Conservation (phyloP, 352 stramenopile genomes). For the Pythium oligandrum region DNA sequence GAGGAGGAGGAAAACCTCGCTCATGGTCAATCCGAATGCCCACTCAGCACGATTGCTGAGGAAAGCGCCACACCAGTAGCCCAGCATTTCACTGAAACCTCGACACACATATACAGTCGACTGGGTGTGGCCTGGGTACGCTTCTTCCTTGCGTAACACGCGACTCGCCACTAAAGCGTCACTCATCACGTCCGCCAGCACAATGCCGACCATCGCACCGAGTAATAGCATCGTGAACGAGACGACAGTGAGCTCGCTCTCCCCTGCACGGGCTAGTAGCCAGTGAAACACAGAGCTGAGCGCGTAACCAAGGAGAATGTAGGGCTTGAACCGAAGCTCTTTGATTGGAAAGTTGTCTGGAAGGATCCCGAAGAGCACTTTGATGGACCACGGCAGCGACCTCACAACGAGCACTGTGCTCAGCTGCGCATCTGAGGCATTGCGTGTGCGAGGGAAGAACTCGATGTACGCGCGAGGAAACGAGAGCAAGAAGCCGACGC, state of each 20-base stretch:
- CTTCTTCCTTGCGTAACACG: conserved; percentile 41
- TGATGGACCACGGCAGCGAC: conserved; percentile 73
- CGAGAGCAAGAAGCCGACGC: conserved; percentile 58
- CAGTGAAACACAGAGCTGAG: conserved; percentile 58
- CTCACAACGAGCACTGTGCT: conserved; percentile 65
- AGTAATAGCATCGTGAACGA: conserved; percentile 69
- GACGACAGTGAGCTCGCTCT: conserved; percentile 36
- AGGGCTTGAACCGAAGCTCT: conserved; percentile 64
- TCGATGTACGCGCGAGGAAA: conserved; percentile 73
- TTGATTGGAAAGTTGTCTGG: conserved; percentile 58
- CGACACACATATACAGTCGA: conserved; percentile 74
- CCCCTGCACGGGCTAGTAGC: conserved; percentile 27
- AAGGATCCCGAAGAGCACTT: conserved; percentile 69
- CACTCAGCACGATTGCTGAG: conserved; percentile 55
- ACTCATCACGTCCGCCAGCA: conserved; percentile 82
- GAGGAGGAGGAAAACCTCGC: conserved; percentile 56
- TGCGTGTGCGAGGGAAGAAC: conserved; percentile 58
- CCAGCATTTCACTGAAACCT: conserved; percentile 73
- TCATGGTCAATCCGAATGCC: conserved; percentile 55
- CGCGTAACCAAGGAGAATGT: conserved; percentile 61
- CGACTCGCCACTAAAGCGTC: conserved; percentile 65
- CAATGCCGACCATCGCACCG: conserved; percentile 63
- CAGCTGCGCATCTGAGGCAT: conserved; percentile 64
- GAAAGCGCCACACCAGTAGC: conserved; percentile 60
- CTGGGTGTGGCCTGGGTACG: conserved; percentile 38